Evolutionary conservation across 257 asterid genomes (phyloP).

Genomic region (Paraleonurus japonicus): DNA sequence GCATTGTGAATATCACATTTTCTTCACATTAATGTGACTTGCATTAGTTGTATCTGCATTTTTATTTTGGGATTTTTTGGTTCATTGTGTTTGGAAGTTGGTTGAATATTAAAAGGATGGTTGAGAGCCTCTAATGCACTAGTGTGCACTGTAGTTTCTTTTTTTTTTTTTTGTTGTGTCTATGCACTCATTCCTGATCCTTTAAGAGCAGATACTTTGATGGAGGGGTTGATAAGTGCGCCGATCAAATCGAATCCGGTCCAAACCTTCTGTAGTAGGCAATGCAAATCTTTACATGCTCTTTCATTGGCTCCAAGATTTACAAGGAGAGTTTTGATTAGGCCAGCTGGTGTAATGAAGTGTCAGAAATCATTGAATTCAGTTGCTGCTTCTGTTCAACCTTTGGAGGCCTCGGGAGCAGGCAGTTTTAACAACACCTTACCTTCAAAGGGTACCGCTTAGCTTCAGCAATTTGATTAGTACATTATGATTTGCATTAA

Average conservation of each 20-base stretch:
- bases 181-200: conserved; percentile 7
- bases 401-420: conserved; percentile 40
- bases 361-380: conserved; percentile 42
- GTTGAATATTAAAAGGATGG: neutral
- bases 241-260: conserved; percentile 45
- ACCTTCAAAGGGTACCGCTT: conserved; percentile 64
- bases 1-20: too few species aligned
- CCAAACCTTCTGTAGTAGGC: conserved; percentile 31
- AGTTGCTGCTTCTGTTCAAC: conserved; percentile 60
- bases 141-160: neutral
- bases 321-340: conserved; percentile 29
- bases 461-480: neutral
- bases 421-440: conserved; percentile 57
- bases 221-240: conserved; percentile 71
- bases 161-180: neutral
- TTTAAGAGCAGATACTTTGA: conserved; percentile 32
- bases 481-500: neutral
- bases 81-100: neutral
- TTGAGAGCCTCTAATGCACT: neutral
- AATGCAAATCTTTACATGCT: conserved; percentile 24
- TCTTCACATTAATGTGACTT: neutral
- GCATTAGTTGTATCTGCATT: neutral
- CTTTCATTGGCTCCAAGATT: conserved; percentile 35
- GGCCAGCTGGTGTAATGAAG: conserved; percentile 35
- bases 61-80: neutral